Percentiles rank a stretch among this genome's conserved stretches.
These are phyloP conservation scores for Beauveria rudraprayagi DNA, from an alignment of 2,329 filamentous ascomycete species.

Conservation along the genomic window DNA sequence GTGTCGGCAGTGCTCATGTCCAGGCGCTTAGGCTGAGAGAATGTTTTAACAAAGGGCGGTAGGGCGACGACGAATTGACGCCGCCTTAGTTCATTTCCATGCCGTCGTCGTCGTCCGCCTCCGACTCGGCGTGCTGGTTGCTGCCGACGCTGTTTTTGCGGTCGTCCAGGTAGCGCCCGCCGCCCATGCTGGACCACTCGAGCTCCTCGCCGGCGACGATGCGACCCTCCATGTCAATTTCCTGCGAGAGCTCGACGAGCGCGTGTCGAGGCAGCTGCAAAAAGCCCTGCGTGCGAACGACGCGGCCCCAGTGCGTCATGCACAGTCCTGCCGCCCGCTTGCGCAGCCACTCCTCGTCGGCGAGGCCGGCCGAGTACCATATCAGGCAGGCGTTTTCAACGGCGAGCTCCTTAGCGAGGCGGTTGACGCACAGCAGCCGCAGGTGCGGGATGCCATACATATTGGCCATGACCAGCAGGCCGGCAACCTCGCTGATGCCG, in stretches of 20 bases:
- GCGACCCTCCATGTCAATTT: constrained; percentile 87
- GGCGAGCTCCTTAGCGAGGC: constrained; percentile 83
- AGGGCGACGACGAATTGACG: neutral
- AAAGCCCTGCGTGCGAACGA: constrained; percentile 86
- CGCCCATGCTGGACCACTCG: constrained; percentile 41
- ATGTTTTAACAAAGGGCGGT: neutral
- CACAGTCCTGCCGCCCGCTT: constrained; percentile 82
- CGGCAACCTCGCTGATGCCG: constrained; percentile 77
- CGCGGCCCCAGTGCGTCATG: constrained; percentile 86
- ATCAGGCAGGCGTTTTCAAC: constrained; percentile 92
- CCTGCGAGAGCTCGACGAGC: constrained; percentile 85
- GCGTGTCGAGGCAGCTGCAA: constrained; percentile 68
- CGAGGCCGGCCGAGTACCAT: constrained; percentile 87
- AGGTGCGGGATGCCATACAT: constrained; percentile 96
- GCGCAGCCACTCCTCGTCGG: constrained; percentile 88
- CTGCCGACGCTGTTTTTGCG: constrained; percentile 55
- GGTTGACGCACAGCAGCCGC: constrained; percentile 81
- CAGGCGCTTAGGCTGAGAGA: neutral
- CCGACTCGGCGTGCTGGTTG: constrained; percentile 47
- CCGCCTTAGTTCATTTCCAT: constrained; percentile 45
- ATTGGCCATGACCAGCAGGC: constrained; percentile 93
- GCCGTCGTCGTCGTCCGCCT: constrained; percentile 53
- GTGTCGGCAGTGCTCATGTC: neutral
- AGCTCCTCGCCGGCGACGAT: constrained; percentile 84
- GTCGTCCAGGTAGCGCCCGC: constrained; percentile 35